phyloP scores from a whole-genome alignment of 1,284 basidiomycete genomes.

The Sanghuangporus weigelae region DNA sequence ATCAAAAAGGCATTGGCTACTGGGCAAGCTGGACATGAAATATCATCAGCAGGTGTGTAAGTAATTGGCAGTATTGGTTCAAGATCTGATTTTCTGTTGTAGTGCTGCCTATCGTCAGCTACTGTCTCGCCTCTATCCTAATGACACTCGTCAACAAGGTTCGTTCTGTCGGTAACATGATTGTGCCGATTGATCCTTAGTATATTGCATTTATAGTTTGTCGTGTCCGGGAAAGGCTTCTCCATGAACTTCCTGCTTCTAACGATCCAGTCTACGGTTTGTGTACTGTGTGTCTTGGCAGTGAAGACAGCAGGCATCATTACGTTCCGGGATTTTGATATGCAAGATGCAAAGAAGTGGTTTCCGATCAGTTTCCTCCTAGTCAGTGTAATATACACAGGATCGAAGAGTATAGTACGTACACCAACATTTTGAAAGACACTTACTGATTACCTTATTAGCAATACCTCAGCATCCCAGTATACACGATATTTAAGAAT shows the following conservation, averaged over 20 bases:
- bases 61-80: constrained; percentile 4
- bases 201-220: constrained; percentile 52
- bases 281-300: constrained; percentile 68
- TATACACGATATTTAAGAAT: constrained; percentile 99
- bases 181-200: constrained; percentile 8
- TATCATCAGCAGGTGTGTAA: constrained; percentile 38
- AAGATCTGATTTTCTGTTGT: constrained; percentile 20
- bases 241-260: constrained; percentile 97
- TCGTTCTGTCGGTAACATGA: constrained; percentile 20
- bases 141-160: constrained; percentile 99
- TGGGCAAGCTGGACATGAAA: constrained; percentile 36
- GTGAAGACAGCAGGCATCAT: constrained; percentile 85
- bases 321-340: constrained; percentile 83
- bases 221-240: constrained; percentile 91
- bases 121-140: constrained; percentile 91
- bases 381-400: constrained; percentile 96
- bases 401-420: constrained; percentile 90
- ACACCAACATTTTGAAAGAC: background rate
- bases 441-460: constrained; percentile 28
- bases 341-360: constrained; percentile 87
- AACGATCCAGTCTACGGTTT: constrained; percentile 87
- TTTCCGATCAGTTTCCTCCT: constrained; percentile 92
- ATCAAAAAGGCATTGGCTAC: constrained; percentile 60
- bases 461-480: constrained; percentile 92
- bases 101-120: constrained; percentile 81